Conservation (phyloP, 2,329 filamentous ascomycete species). For the Neofusicoccum parvum region DNA sequence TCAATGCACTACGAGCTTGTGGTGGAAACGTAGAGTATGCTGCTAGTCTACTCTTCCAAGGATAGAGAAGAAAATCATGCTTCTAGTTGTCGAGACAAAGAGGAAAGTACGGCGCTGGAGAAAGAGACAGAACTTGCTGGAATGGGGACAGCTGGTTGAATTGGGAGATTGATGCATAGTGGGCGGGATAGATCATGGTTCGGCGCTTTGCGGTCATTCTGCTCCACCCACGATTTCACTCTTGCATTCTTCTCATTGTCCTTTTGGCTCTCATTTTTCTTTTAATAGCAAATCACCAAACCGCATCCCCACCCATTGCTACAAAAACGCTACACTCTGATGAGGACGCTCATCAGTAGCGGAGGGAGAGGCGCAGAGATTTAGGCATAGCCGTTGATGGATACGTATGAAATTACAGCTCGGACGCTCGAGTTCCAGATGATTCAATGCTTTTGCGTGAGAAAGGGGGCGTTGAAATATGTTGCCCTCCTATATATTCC, state of each 20-base stretch:
- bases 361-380: neutral
- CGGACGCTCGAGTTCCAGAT: neutral
- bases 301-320: neutral
- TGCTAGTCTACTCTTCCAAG: constrained; percentile 72
- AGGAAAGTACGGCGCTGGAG: neutral
- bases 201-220: constrained; percentile 16
- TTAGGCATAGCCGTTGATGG: neutral
- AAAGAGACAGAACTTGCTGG: neutral
- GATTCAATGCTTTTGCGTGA: neutral
- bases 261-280: neutral
- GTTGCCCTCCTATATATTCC: too few relatives aligned
- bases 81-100: constrained; percentile 42
- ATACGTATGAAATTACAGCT: neutral
- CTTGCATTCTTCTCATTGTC: constrained; percentile 6
- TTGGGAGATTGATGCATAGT: constrained; percentile 16
- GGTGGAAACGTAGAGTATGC: constrained; percentile 86
- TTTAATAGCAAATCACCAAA: neutral
- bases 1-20: constrained; percentile 79
- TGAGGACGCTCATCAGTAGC: neutral
- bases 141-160: neutral
- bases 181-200: constrained; percentile 22
- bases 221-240: constrained; percentile 1
- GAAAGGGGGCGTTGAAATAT: neutral
- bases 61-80: neutral
- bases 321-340: neutral